Conservation (phyloP, 1,139 yeast species). For the Chernovozyma sophiae-reginae region DNA sequence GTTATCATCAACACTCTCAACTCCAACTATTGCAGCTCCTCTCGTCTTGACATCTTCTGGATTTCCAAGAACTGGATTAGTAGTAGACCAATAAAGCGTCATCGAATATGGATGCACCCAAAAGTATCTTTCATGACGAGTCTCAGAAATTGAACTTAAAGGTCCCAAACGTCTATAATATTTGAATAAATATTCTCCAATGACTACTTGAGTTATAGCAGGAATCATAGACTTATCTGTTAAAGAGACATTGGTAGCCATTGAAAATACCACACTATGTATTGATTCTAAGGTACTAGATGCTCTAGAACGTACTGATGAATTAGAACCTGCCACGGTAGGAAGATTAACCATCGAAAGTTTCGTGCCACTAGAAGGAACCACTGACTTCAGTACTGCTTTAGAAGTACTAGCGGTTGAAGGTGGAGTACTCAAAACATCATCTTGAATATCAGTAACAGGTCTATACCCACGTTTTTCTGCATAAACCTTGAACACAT, state of each 20-base stretch:
- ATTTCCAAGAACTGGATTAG: constrained; percentile 73
- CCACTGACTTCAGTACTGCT: constrained; percentile 13
- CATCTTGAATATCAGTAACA: constrained; percentile 15
- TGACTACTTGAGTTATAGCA: constrained; percentile 85
- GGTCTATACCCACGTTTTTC: constrained; percentile 45
- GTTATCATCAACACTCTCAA: constrained; percentile 76
- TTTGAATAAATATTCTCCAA: constrained; percentile 87
- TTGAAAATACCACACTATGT: constrained; percentile 39
- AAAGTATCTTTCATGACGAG: constrained; percentile 87
- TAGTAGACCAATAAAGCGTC: constrained; percentile 85
- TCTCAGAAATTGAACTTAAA: constrained; percentile 68
- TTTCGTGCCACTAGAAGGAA: constrained; percentile 1
- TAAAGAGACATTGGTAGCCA: constrained; percentile 67
- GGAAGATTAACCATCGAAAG: constrained; percentile 9
- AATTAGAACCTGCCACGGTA: constrained; percentile 27
- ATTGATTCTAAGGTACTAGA: constrained; percentile 28
- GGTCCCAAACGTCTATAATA: constrained; percentile 79
- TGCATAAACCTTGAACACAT: constrained; percentile 41
- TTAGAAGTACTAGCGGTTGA: constrained; percentile 11
- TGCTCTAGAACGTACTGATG: constrained; percentile 28
- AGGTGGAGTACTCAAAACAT: constrained; percentile 13
- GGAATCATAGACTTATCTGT: constrained; percentile 77
- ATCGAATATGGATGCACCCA: constrained; percentile 96
- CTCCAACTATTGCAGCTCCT: constrained; percentile 77
- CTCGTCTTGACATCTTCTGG: constrained; percentile 64